phyloP scores from a whole-genome alignment of 2,329 filamentous ascomycete species.

The Colletotrichum tropicicola region DNA sequence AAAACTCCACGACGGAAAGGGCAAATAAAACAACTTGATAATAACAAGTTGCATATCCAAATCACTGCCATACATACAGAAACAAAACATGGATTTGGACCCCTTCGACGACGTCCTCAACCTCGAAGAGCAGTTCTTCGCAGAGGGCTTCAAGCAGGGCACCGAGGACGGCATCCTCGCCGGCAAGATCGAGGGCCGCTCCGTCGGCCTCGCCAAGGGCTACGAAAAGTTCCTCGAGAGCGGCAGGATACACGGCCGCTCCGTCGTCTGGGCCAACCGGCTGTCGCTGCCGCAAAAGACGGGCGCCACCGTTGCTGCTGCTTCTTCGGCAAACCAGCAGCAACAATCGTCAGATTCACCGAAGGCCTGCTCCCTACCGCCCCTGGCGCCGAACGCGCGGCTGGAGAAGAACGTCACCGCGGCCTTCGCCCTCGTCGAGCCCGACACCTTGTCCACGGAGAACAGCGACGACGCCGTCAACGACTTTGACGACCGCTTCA shows the following conservation, averaged over 20 bases:
- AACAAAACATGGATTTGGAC: slow-evolving; percentile 48
- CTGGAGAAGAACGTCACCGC: slow-evolving; percentile 80
- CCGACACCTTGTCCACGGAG: slow-evolving; percentile 77
- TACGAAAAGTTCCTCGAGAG: slow-evolving; percentile 91
- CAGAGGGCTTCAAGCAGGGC: slow-evolving; percentile 82
- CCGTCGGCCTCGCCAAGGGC: slow-evolving; percentile 90
- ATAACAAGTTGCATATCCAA: too few species aligned
- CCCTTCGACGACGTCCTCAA: slow-evolving; percentile 66
- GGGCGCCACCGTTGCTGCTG: neutral
- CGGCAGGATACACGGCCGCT: slow-evolving; percentile 80
- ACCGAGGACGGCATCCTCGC: slow-evolving; percentile 77
- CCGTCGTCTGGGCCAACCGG: slow-evolving; percentile 85
- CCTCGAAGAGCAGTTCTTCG: slow-evolving; percentile 78
- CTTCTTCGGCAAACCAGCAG: neutral
- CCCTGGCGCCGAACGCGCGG: slow-evolving; percentile 65
- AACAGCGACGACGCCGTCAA: slow-evolving; percentile 91
- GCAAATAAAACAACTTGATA: neutral
- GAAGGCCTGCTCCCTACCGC: slow-evolving; percentile 43
- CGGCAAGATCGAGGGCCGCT: slow-evolving; percentile 86
- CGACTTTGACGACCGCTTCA: slow-evolving; percentile 90
- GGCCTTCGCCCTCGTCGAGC: slow-evolving; percentile 81
- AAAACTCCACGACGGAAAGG: neutral
- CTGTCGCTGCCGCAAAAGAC: slow-evolving; percentile 45
- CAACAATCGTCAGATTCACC: neutral
- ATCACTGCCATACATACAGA: neutral